Conservation (phyloP, 2,329 filamentous ascomycete genomes). For the Diaporthe destruens region DNA sequence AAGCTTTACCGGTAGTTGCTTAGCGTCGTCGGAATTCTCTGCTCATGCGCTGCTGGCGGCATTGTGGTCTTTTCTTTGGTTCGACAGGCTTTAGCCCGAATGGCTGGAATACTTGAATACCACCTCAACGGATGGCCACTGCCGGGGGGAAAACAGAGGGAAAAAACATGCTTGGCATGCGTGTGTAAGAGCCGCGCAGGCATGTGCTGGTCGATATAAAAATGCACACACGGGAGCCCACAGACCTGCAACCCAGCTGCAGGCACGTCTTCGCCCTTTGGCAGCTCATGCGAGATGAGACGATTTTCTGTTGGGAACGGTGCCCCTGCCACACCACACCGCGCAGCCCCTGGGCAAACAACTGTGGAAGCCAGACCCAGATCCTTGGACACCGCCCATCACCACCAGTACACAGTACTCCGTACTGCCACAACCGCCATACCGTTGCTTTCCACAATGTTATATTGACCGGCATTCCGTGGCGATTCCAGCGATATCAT, state of each 20-base stretch:
- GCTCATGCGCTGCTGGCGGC: slow-evolving; percentile 13
- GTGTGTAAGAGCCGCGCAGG: slow-evolving; percentile 5
- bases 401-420: not conserved
- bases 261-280: slow-evolving; percentile 10
- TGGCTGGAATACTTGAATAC: not conserved
- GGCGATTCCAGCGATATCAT: not conserved
- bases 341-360: not conserved
- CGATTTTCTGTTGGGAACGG: slow-evolving; percentile 26
- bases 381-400: slow-evolving; percentile 2
- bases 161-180: slow-evolving; percentile 11
- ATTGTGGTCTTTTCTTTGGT: slow-evolving; percentile 18
- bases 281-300: slow-evolving; percentile 26
- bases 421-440: not conserved
- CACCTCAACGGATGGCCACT: not conserved
- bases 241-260: not conserved
- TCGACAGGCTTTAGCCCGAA: slow-evolving; percentile 8
- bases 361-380: not conserved
- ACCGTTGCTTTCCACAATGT: not conserved
- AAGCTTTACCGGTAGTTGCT: slow-evolving; percentile 11
- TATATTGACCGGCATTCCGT: slow-evolving; percentile 19
- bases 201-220: too few relatives aligned
- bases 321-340: not conserved
- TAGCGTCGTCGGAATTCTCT: slow-evolving; percentile 17
- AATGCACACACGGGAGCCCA: not conserved
- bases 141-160: too few relatives aligned